Percentiles rank a stretch among this genome's conserved stretches.
Evolutionary conservation across 1,284 basidiomycete species (phyloP).

Genomic region (Ustilago sp.): DNA sequence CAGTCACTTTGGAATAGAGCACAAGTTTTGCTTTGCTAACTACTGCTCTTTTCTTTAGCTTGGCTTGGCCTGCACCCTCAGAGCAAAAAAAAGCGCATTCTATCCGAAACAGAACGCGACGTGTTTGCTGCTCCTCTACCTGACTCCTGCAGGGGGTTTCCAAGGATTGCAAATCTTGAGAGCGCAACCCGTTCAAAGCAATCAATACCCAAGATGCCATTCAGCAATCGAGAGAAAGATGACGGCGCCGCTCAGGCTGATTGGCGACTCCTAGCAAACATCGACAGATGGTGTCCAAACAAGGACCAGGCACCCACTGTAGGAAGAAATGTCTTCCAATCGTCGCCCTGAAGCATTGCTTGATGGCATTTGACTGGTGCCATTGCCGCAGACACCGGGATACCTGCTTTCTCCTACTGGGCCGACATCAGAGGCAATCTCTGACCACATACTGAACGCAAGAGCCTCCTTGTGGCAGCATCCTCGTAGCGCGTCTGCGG

Average conservation of each 20-base stretch:
- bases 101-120: not conserved
- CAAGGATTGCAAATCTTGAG: constrained; percentile 2
- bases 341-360: too few relatives aligned
- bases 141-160: constrained; percentile 12
- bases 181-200: not conserved
- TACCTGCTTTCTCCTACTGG: not conserved
- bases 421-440: not conserved
- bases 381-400: not conserved
- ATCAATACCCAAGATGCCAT: not conserved
- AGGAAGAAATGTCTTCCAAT: too few relatives aligned
- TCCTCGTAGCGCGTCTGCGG: not conserved
- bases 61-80: not conserved
- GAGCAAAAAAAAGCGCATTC: too few relatives aligned
- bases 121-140: not conserved
- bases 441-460: not conserved
- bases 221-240: not conserved
- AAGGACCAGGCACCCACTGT: not conserved
- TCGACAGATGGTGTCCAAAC: constrained; percentile 2
- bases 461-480: not conserved
- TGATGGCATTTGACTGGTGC: not conserved
- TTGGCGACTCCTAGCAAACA: not conserved
- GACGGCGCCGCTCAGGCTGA: not conserved
- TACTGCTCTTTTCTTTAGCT: constrained; percentile 3
- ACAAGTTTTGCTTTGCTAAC: not conserved
- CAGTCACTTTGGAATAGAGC: not conserved